A percentile compares a stretch with the other conserved stretches of the same genome.
Evolutionary conservation across 164 flowering plant species (phyloP).

Genomic region (Stephania yunnanensis): DNA sequence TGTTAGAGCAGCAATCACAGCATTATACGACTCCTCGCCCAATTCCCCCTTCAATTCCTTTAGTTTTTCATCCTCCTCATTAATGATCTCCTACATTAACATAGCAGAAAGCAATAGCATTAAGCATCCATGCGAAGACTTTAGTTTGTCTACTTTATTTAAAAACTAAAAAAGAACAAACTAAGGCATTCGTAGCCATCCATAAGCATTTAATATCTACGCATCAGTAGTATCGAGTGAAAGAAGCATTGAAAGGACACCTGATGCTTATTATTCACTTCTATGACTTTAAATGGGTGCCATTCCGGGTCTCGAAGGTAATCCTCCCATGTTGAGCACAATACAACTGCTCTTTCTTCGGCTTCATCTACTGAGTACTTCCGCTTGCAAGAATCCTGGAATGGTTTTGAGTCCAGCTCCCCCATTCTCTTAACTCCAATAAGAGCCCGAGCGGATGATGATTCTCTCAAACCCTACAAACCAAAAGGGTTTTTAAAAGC

Average conservation of each 20-base stretch:
- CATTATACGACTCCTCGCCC: slow-evolving; percentile 36
- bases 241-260: slow-evolving; percentile 17
- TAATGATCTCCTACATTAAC: slow-evolving; percentile 37
- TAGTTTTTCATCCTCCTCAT: slow-evolving; percentile 46
- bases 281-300: slow-evolving; percentile 63
- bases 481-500: not conserved
- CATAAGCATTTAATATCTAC: not conserved
- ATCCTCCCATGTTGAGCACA: slow-evolving; percentile 75
- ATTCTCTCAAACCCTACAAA: slow-evolving; percentile 51
- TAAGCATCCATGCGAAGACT: too few relatives aligned
- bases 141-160: not conserved
- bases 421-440: slow-evolving; percentile 87
- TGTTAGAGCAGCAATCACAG: slow-evolving; percentile 34
- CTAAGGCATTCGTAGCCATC: not conserved
- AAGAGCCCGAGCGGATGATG: slow-evolving; percentile 16
- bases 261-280: slow-evolving; percentile 33
- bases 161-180: not conserved
- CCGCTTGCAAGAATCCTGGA: slow-evolving; percentile 47
- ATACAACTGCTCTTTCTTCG: slow-evolving; percentile 42
- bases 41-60: slow-evolving; percentile 29
- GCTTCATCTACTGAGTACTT: slow-evolving; percentile 50
- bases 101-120: too few relatives aligned
- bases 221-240: not conserved
- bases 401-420: slow-evolving; percentile 58
- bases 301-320: slow-evolving; percentile 64